Evolutionary conservation across 139 green algal species (phyloP).

Genomic region (Haematococcus sp.): DNA sequence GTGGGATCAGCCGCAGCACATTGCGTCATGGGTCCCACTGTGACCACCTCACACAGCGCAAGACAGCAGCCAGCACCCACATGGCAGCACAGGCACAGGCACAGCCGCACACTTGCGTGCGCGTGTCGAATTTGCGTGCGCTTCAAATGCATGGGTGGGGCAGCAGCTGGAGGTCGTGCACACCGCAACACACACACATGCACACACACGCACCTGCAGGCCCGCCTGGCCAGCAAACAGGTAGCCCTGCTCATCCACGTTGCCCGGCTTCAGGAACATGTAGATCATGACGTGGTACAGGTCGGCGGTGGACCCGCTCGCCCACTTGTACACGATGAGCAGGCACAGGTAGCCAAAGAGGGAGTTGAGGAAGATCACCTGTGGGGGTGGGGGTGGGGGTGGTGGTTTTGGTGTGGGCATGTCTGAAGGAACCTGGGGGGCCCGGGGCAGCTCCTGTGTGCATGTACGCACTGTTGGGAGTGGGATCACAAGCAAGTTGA

Average conservation of each 20-base stretch:
- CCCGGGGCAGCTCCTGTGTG: too few species aligned
- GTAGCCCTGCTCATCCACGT: slow-evolving; percentile 30
- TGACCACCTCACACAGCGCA: background rate
- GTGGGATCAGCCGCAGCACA: background rate
- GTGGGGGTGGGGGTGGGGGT: slow-evolving; percentile 35
- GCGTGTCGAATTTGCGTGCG: too few species aligned
- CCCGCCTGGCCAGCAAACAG: slow-evolving; percentile 59
- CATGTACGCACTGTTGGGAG: too few species aligned
- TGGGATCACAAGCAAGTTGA: too few species aligned
- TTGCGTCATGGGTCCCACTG: background rate
- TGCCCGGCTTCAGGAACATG: slow-evolving; percentile 94
- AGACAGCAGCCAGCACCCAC: background rate
- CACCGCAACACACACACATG: too few species aligned
- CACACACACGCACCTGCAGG: slow-evolving; percentile 20
- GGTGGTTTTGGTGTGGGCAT: too few species aligned
- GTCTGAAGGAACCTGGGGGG: too few species aligned
- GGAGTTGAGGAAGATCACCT: slow-evolving; percentile 93
- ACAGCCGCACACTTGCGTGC: too few species aligned
- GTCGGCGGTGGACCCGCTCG: slow-evolving; percentile 77
- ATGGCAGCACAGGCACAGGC: too few species aligned
- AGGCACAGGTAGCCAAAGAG: slow-evolving; percentile 97
- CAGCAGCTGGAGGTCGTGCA: too few species aligned
- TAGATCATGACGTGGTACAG: slow-evolving; percentile 99
- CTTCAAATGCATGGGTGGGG: too few species aligned
- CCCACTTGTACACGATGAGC: slow-evolving; percentile 95